Evolutionary conservation across 306 rosid genomes (phyloP).

Genomic region (Lablab purpureus): DNA sequence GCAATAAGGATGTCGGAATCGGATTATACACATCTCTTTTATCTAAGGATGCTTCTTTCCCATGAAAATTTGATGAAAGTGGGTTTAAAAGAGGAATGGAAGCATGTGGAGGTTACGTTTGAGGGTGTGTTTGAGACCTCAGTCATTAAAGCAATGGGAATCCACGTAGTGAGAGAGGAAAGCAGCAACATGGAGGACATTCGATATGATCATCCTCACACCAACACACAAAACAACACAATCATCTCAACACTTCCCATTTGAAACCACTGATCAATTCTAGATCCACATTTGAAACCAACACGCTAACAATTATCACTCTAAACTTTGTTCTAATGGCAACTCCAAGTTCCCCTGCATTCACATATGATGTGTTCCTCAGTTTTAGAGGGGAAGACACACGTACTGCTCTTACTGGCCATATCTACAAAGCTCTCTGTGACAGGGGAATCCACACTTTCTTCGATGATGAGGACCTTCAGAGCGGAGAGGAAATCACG

Average conservation of each 20-base stretch:
- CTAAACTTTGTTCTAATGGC: no score
- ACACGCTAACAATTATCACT: no score
- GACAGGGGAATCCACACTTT: background rate
- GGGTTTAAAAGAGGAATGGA: background rate
- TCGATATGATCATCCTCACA: no score
- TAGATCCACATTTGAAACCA: no score
- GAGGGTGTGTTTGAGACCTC: background rate
- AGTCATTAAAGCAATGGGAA: background rate
- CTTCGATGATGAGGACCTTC: background rate
- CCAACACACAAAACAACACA: no score
- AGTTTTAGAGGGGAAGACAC: background rate
- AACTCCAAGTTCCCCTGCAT: background rate
- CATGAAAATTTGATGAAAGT: no score
- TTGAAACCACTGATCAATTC: no score
- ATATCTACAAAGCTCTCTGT: background rate
- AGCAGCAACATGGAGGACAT: no score
- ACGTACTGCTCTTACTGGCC: background rate
- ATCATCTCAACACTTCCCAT: no score
- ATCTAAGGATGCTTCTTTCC: accelerated
- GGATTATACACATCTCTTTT: background rate
- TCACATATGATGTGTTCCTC: background rate
- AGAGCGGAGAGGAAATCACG: background rate
- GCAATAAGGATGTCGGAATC: background rate
- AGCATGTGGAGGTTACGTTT: background rate
- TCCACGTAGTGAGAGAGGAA: background rate